A percentile compares a stretch with the other conserved stretches of the same genome.
These are phyloP conservation scores for Apophysomyces elegans DNA, from an alignment of 371 early-diverging fungal species.

Conservation along the genomic window DNA sequence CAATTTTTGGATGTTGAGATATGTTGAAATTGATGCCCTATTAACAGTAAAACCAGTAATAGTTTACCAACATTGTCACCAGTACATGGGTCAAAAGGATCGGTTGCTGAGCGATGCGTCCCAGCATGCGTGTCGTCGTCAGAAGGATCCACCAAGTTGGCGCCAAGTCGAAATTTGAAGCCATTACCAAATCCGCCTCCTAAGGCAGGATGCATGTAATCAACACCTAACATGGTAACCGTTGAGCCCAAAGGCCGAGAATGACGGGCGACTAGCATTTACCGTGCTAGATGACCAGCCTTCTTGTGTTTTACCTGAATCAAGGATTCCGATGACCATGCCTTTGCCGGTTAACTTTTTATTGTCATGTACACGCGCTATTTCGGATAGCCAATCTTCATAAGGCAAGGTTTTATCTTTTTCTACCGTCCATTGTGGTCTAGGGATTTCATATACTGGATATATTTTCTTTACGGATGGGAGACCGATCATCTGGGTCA, in stretches of 20 bases:
- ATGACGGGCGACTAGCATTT: no score
- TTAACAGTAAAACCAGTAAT: background rate
- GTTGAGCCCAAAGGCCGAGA: no score
- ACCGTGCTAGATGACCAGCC: background rate
- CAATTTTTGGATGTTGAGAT: no score
- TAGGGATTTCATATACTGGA: conserved; percentile 33
- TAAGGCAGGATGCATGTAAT: conserved; percentile 65
- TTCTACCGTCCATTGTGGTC: conserved; percentile 28
- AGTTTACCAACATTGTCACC: conserved; percentile 24
- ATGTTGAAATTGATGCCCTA: background rate
- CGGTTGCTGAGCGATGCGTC: conserved; percentile 18
- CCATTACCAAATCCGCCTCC: conserved; percentile 65
- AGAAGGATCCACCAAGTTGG: conserved; percentile 30
- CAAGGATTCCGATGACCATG: conserved; percentile 33
- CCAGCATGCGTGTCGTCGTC: conserved; percentile 28
- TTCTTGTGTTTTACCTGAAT: conserved; percentile 20
- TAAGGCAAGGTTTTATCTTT: conserved; percentile 15
- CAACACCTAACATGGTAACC: conserved; percentile 37
- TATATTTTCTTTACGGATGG: conserved; percentile 33
- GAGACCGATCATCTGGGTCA: conserved; percentile 18
- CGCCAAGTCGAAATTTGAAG: conserved; percentile 47
- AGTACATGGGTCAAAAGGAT: conserved; percentile 30
- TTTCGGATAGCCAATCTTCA: conserved; percentile 16
- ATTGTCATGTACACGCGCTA: conserved; percentile 14
- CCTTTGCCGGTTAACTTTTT: conserved; percentile 24